Conservation (phyloP, 148 eudicot species). For the Rhododendron williamsianum region DNA sequence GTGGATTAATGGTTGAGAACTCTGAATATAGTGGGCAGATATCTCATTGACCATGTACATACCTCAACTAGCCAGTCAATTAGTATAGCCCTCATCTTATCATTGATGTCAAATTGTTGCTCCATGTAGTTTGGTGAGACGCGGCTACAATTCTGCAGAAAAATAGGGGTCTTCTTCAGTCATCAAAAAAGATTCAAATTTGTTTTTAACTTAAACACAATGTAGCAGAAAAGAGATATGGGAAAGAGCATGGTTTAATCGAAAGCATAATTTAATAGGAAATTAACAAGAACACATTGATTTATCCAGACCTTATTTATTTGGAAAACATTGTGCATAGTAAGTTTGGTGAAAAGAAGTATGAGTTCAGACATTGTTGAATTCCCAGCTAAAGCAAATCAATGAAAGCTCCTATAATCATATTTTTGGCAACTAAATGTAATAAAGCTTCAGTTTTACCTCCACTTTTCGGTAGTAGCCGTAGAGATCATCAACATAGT, state of each 20-base stretch:
- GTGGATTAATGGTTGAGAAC: slow-evolving; percentile 2
- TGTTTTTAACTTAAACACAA: background rate
- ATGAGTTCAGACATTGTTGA: background rate
- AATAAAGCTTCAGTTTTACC: slow-evolving; percentile 26
- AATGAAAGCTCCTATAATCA: background rate
- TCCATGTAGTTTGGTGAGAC: slow-evolving; percentile 57
- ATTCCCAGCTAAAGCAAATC: background rate
- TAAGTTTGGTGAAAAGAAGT: background rate
- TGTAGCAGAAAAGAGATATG: too few relatives aligned
- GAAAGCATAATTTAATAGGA: background rate
- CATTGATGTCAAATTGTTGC: slow-evolving; percentile 68
- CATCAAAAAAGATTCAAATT: background rate
- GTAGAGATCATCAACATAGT: slow-evolving; percentile 69
- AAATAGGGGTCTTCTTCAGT: background rate
- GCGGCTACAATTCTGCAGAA: slow-evolving; percentile 43
- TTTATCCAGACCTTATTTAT: background rate
- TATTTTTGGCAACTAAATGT: background rate
- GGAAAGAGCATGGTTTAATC: background rate
- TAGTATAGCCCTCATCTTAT: slow-evolving; percentile 74
- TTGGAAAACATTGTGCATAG: background rate
- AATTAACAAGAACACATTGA: background rate
- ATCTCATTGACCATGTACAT: background rate
- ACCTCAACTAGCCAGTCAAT: slow-evolving; percentile 94
- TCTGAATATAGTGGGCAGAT: background rate
- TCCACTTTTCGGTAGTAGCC: slow-evolving; percentile 61